A percentile compares a stretch with the other conserved stretches of the same genome.
These are phyloP conservation scores for Tuber calosporum DNA, from an alignment of 495 filamentous ascomycete species.

Conservation along the genomic window DNA sequence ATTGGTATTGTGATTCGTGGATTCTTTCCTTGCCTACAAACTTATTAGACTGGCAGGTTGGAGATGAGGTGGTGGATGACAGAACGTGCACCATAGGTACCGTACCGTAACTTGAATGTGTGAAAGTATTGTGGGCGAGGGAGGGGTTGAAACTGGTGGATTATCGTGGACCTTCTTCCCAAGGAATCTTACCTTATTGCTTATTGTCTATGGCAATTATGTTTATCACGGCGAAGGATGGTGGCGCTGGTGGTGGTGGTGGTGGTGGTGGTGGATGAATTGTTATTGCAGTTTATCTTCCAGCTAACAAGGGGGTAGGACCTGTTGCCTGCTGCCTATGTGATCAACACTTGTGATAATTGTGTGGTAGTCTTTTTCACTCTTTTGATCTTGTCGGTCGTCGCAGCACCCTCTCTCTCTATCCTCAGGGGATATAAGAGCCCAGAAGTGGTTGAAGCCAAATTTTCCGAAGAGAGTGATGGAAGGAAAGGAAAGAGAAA, in stretches of 20 bases:
- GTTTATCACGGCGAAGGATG: not conserved
- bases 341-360: not conserved
- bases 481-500: slow-evolving; percentile 18
- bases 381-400: not conserved
- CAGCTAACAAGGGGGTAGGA: not conserved
- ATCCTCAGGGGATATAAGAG: not conserved
- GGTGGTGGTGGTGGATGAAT: not conserved
- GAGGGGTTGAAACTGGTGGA: not conserved
- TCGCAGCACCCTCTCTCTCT: not conserved
- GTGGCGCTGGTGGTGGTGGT: not conserved
- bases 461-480: not conserved
- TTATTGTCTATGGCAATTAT: not conserved
- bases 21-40: not conserved
- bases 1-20: not conserved
- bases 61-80: not conserved
- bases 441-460: not conserved
- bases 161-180: not conserved
- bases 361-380: not conserved
- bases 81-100: not conserved
- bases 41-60: not conserved
- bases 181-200: not conserved
- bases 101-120: not conserved
- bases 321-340: not conserved
- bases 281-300: not conserved
- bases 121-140: not conserved